Evolutionary conservation across 441 rosid species (phyloP), one percentile per base, ranked within the genome.

Genomic region (Caryocar brasiliense): DNA sequence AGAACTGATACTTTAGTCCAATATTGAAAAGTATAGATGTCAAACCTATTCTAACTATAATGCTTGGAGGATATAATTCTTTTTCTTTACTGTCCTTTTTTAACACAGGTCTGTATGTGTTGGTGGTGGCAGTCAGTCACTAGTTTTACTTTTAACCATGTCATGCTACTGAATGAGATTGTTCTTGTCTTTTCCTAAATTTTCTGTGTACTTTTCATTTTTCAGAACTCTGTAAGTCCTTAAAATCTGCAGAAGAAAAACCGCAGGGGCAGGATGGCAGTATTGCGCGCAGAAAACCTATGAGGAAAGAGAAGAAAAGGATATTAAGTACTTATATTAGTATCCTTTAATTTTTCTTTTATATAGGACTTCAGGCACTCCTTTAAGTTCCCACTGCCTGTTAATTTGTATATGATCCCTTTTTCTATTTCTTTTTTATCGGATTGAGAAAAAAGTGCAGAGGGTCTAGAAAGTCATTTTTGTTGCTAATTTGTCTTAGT

Each of bases 251-350:
- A 27, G 69, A 58, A 65, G 74, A 68, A 46, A 42, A 28, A 41
- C 22, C 24, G 21, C 47, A 47, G 55, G 76, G 67, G 59, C 64
- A 12, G 54, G 58, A 62, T 55, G 67, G 70, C 47, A 51, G 61
- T 45, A 36, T 44, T 20, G 66, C 68, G 53, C 68, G 42, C 33
- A 65, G 67, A 64, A 79, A 71, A 57, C 82, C 78, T 66, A 77
- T 69, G 15, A 75, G 72, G 71, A 79, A 74, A 73, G 81, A 72
- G 51, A 76, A 66, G 72, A 81, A 70, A 65, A 79, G 70, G 69
- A 56, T 54, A 47, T 37, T 64, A 38, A 64, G 51, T 51, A 54
- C 75, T 51, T 49, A 47, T 59, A 47, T 60, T 33, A 70, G 82
- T 82, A 79, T 77, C 80, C 80, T 63, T 41, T 25, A 5, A n/a